Conservation (phyloP, 345 rosid genomes). For the Aquilaria malaccensis region DNA sequence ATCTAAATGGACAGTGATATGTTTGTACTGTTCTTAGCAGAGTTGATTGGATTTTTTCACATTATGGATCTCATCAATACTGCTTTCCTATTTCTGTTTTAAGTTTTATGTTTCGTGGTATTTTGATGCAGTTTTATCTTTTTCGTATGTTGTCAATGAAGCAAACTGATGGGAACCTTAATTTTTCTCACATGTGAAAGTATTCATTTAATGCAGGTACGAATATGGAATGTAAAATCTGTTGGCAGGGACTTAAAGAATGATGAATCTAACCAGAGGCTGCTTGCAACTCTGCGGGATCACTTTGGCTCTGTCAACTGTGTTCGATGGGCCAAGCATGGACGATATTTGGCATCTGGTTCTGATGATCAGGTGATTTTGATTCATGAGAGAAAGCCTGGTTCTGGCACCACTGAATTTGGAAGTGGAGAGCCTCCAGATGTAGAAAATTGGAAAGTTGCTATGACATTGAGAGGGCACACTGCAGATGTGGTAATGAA, state of each 20-base stretch:
- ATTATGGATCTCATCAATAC: neutral
- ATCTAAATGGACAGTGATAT: too few species aligned
- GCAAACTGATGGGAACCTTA: neutral
- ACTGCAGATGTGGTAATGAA: constrained; percentile 98
- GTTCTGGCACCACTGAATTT: constrained; percentile 94
- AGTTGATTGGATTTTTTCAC: too few species aligned
- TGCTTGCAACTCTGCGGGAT: constrained; percentile 94
- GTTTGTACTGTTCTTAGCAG: too few species aligned
- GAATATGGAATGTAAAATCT: constrained; percentile 93
- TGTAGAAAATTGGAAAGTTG: constrained; percentile 98
- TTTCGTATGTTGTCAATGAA: neutral
- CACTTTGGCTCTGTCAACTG: constrained; percentile 99
- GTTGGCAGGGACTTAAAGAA: constrained; percentile 52
- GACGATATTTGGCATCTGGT: constrained; percentile 84
- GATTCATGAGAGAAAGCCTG: constrained; percentile 93
- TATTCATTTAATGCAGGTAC: constrained; percentile 42
- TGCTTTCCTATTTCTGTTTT: neutral
- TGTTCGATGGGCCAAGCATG: constrained; percentile 98
- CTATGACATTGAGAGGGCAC: constrained; percentile 93
- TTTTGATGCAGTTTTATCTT: neutral
- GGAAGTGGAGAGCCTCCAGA: constrained; percentile 99
- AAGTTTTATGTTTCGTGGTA: neutral
- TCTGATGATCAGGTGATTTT: constrained; percentile 96
- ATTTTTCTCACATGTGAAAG: neutral
- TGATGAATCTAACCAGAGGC: constrained; percentile 59